These are phyloP conservation scores for Colletotrichum cereale DNA, from an alignment of 2,329 filamentous ascomycete species.

Conservation along the genomic window DNA sequence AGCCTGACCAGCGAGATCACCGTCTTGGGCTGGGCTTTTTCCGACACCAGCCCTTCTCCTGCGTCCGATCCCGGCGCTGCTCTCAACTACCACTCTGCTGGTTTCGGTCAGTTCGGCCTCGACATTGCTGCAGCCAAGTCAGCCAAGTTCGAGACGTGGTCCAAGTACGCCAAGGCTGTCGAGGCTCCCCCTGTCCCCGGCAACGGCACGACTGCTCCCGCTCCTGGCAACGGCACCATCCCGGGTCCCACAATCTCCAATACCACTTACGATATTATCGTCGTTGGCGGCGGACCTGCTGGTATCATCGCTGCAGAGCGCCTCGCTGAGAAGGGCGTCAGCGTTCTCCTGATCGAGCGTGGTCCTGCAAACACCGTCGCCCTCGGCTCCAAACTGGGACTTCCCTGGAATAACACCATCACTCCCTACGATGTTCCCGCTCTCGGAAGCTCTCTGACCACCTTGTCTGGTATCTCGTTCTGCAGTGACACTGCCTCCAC, in stretches of 20 bases:
- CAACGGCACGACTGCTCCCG: constrained; percentile 32
- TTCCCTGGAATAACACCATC: constrained; percentile 50
- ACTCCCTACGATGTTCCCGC: constrained; percentile 49
- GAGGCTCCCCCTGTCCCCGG: constrained; percentile 27
- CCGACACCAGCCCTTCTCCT: constrained; percentile 48
- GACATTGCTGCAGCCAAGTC: constrained; percentile 50
- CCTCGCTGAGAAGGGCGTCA: constrained; percentile 52
- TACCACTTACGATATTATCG: constrained; percentile 55
- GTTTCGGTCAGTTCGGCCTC: constrained; percentile 54
- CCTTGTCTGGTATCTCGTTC: constrained; percentile 43
- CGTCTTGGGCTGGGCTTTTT: constrained; percentile 56
- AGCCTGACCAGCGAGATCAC: constrained; percentile 46
- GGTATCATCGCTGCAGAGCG: constrained; percentile 52
- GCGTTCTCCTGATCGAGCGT: constrained; percentile 54
- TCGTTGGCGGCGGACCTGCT: constrained; percentile 53
- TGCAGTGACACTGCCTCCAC: constrained; percentile 52
- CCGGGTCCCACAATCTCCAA: constrained; percentile 45
- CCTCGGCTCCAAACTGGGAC: constrained; percentile 47
- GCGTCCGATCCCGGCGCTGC: constrained; percentile 49
- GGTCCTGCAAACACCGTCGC: constrained; percentile 50
- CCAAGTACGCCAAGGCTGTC: constrained; percentile 31
- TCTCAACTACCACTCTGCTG: constrained; percentile 55
- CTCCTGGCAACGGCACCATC: constrained; percentile 43
- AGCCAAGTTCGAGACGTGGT: constrained; percentile 43
- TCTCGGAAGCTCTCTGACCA: constrained; percentile 45